These are phyloP conservation scores for Ceratocystis variospora DNA, from an alignment of 2,329 filamentous ascomycete species.

Conservation along the genomic window DNA sequence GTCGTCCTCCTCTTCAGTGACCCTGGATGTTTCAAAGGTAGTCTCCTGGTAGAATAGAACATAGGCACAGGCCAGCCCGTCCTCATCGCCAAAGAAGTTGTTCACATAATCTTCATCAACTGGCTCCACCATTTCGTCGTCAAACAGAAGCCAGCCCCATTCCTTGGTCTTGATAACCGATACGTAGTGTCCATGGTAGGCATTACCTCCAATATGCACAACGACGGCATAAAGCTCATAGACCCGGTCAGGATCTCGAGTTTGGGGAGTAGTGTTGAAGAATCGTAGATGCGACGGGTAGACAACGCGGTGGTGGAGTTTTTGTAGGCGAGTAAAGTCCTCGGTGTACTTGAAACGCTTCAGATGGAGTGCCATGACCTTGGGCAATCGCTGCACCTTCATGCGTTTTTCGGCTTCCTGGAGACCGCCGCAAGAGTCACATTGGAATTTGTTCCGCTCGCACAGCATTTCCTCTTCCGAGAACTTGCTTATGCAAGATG, in stretches of 20 bases:
- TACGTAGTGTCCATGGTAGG: constrained; percentile 95
- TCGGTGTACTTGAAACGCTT: constrained; percentile 99
- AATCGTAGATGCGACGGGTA: constrained; percentile 94
- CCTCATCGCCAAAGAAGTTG: constrained; percentile 93
- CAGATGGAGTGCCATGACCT: constrained; percentile 79
- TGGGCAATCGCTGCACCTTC: constrained; percentile 93
- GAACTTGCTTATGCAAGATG: constrained; percentile 86
- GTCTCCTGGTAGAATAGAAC: constrained; percentile 97
- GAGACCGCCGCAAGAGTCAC: constrained; percentile 87
- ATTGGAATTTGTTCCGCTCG: constrained; percentile 97
- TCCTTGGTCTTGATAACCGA: constrained; percentile 96
- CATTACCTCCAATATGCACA: constrained; percentile 90
- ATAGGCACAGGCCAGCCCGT: constrained; percentile 84
- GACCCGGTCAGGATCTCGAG: constrained; percentile 79
- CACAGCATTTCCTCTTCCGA: constrained; percentile 98
- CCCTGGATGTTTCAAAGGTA: constrained; percentile 41
- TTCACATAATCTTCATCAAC: constrained; percentile 92
- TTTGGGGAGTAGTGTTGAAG: constrained; percentile 95
- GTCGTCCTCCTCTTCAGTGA: constrained; percentile 24
- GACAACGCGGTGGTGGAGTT: constrained; percentile 90
- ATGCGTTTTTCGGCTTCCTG: constrained; percentile 98
- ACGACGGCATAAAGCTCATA: constrained; percentile 97
- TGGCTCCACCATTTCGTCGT: constrained; percentile 96
- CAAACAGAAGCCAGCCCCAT: constrained; percentile 87
- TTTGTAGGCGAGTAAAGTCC: constrained; percentile 82